These are phyloP conservation scores for Curvularia verruculosa DNA, from an alignment of 2,329 filamentous ascomycete species.

Conservation along the genomic window DNA sequence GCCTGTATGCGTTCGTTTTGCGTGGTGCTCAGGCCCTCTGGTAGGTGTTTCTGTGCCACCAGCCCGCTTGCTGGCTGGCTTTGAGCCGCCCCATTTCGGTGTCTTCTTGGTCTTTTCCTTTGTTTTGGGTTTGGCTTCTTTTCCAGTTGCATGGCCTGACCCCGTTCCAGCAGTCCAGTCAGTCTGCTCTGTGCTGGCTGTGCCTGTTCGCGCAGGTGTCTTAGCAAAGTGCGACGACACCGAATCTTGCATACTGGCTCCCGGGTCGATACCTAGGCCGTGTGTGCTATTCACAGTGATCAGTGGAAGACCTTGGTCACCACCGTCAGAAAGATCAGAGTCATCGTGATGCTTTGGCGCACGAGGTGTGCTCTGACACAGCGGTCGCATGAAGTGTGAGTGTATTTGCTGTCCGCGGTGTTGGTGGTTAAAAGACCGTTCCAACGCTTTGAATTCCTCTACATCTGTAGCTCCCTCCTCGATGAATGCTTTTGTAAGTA, in stretches of 20 bases:
- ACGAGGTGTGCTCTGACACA: constrained; percentile 58
- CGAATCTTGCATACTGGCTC: constrained; percentile 29
- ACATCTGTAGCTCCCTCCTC: constrained; percentile 67
- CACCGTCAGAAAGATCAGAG: constrained; percentile 43
- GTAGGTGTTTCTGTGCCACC: constrained; percentile 42
- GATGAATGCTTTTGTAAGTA: constrained; percentile 69
- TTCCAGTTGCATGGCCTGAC: constrained; percentile 27
- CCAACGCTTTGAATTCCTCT: constrained; percentile 67
- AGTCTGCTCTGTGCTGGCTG: constrained; percentile 41
- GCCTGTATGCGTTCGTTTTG: constrained; percentile 28
- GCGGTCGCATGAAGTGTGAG: constrained; percentile 67
- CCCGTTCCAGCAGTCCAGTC: constrained; percentile 38
- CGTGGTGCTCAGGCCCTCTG: constrained; percentile 28
- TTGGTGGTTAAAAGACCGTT: constrained; percentile 66
- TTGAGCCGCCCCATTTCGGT: constrained; percentile 38
- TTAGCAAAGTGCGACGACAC: constrained; percentile 25
- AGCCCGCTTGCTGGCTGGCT: constrained; percentile 28
- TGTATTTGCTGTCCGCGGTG: constrained; percentile 65
- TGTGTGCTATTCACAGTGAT: constrained; percentile 35
- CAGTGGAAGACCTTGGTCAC: constrained; percentile 37
- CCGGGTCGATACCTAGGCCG: constrained; percentile 36
- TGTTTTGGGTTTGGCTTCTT: constrained; percentile 35
- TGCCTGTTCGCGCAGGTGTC: constrained; percentile 37
- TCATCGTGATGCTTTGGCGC: constrained; percentile 41
- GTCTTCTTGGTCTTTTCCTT: constrained; percentile 43